These are phyloP conservation scores for Albugo laibachii DNA, from an alignment of 352 stramenopile species.

Conservation along the genomic window DNA sequence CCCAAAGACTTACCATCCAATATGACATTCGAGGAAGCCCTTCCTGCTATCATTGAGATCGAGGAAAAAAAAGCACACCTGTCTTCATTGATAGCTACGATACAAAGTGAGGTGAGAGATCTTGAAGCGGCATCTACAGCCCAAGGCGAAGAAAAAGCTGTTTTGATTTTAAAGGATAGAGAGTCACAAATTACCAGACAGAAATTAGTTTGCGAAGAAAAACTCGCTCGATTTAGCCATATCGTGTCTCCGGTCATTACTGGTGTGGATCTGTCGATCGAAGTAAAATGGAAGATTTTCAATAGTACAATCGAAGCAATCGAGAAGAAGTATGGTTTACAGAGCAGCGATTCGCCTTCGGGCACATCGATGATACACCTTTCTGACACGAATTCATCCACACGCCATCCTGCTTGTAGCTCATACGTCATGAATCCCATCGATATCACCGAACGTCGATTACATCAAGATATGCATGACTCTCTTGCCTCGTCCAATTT, in stretches of 20 bases:
- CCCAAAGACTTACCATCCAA: neutral
- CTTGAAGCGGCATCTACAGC: neutral
- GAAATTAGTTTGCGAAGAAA: constrained; percentile 7
- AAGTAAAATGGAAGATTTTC: constrained; percentile 32
- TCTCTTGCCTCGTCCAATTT: constrained; percentile 27
- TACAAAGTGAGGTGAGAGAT: constrained; percentile 18
- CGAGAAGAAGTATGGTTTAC: constrained; percentile 19
- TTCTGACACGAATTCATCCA: too few relatives aligned
- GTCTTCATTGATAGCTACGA: constrained; percentile 17
- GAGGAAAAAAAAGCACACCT: constrained; percentile 13
- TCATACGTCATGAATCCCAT: constrained; percentile 35
- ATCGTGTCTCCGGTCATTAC: constrained; percentile 38
- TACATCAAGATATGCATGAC: constrained; percentile 22
- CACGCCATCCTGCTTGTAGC: constrained; percentile 19
- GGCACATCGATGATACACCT: constrained; percentile 8
- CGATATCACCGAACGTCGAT: constrained; percentile 5
- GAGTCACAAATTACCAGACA: constrained; percentile 8
- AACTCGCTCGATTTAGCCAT: constrained; percentile 21
- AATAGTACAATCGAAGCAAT: constrained; percentile 16
- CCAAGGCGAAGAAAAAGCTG: constrained; percentile 1
- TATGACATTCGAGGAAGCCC: neutral
- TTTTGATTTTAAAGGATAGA: neutral
- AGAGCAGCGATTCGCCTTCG: constrained; percentile 10
- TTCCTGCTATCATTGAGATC: constrained; percentile 11
- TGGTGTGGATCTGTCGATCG: constrained; percentile 21